phyloP scores from a whole-genome alignment of 805 yeast genomes.

The Wickerhamomyces bisporus region DNA sequence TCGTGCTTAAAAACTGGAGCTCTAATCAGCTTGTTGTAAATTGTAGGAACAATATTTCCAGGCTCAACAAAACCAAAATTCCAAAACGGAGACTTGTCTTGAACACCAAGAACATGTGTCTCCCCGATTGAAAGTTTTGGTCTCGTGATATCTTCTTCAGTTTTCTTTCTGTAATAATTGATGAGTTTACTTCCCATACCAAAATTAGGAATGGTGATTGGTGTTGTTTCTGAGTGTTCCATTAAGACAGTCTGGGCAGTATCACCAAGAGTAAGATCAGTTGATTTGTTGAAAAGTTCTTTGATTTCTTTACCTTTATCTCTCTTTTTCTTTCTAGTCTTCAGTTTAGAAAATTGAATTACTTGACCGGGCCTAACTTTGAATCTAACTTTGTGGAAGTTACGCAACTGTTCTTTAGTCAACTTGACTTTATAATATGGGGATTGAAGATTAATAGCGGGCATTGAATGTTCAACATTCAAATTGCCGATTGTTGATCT shows the following conservation, averaged over 20 bases:
- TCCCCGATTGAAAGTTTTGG: conserved; percentile 91
- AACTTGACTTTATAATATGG: conserved; percentile 85
- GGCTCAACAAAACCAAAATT: conserved; percentile 95
- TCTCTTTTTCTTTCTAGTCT: conserved; percentile 77
- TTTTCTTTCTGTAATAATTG: conserved; percentile 84
- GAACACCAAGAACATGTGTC: conserved; percentile 92
- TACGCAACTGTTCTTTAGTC: conserved; percentile 60
- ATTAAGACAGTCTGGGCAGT: conserved; percentile 68
- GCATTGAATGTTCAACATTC: conserved; percentile 85
- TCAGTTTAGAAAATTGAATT: conserved; percentile 70
- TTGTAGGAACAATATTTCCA: conserved; percentile 89
- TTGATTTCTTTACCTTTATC: conserved; percentile 79
- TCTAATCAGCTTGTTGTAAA: conserved; percentile 84
- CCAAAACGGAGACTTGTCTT: conserved; percentile 97
- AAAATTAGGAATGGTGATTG: conserved; percentile 74
- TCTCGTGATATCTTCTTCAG: conserved; percentile 74
- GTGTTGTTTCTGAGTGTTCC: conserved; percentile 90
- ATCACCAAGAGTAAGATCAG: conserved; percentile 81
- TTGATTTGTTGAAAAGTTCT: conserved; percentile 65
- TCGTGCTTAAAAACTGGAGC: conserved; percentile 94
- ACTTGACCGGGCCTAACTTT: conserved; percentile 71
- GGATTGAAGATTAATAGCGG: conserved; percentile 80
- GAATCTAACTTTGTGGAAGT: conserved; percentile 77
- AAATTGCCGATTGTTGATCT: conserved; percentile 90
- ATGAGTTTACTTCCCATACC: conserved; percentile 96